Evolutionary conservation across 495 filamentous ascomycete genomes (phyloP).

Genomic region (Pseudoneurospora amorphoporcata): DNA sequence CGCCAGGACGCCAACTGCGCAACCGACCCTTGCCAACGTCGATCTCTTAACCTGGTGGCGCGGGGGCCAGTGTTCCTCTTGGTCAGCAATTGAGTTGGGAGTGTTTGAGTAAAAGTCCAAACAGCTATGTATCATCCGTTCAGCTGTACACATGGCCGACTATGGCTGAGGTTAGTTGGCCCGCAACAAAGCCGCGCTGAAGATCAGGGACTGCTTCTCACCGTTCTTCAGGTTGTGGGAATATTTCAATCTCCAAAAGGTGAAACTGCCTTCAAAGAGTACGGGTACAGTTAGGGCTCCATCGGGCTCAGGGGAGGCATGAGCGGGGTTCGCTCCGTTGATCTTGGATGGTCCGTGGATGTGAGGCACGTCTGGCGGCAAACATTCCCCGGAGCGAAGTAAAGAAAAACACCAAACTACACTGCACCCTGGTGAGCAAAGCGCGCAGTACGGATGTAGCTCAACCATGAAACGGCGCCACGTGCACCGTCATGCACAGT

Average conservation of each 20-base stretch:
- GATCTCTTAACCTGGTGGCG: not conserved
- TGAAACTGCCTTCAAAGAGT: not conserved
- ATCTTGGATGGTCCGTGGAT: not conserved
- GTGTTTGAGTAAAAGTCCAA: not conserved
- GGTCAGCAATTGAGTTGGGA: not conserved
- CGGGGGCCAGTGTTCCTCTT: not conserved
- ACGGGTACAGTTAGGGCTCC: not conserved
- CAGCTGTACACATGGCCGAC: not conserved
- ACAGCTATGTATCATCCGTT: not conserved
- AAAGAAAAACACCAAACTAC: not conserved
- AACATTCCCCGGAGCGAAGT: not conserved
- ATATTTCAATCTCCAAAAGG: not conserved
- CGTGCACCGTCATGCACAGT: not conserved
- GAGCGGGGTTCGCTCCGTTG: not conserved
- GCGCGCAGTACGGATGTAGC: not conserved
- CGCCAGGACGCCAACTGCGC: not conserved
- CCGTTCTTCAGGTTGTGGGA: not conserved
- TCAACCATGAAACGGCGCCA: not conserved
- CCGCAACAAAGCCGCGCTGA: not conserved
- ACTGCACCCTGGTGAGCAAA: not conserved
- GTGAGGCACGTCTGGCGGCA: not conserved
- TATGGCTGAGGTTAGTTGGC: not conserved
- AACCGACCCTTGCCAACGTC: not conserved
- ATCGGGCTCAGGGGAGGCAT: not conserved
- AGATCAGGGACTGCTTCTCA: not conserved